These are phyloP conservation scores for Pythium insidiosum DNA, from an alignment of 352 stramenopile species.

Conservation along the genomic window DNA sequence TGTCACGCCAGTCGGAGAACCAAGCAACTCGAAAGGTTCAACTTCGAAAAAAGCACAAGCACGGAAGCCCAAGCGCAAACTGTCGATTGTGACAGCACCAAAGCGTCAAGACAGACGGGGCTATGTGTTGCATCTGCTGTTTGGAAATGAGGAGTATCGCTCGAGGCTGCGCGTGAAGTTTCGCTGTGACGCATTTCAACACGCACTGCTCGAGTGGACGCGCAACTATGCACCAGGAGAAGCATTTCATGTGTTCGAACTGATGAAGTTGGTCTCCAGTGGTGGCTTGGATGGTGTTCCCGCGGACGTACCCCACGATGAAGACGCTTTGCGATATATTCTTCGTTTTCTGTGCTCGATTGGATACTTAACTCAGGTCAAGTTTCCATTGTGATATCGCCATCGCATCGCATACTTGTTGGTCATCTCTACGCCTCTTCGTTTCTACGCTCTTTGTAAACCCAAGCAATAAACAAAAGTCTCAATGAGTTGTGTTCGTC, in stretches of 20 bases:
- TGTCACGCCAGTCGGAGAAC: neutral
- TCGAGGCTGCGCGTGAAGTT: slow-evolving; percentile 41
- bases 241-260: slow-evolving; percentile 21
- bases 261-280: slow-evolving; percentile 13
- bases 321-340: too few relatives aligned
- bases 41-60: slow-evolving; percentile 23
- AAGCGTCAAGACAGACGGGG: too few relatives aligned
- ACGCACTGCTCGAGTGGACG: slow-evolving; percentile 46
- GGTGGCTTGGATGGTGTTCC: too few relatives aligned
- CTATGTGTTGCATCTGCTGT: slow-evolving; percentile 31
- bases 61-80: slow-evolving; percentile 33
- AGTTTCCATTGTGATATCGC: slow-evolving; percentile 10
- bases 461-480: too few relatives aligned
- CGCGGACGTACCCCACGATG: too few relatives aligned
- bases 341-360: slow-evolving; percentile 42
- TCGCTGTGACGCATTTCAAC: slow-evolving; percentile 33
- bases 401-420: too few relatives aligned
- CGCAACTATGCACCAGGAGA: slow-evolving; percentile 13
- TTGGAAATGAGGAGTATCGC: slow-evolving; percentile 17
- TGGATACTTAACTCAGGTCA: slow-evolving; percentile 34
- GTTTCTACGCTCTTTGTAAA: too few relatives aligned
- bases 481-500: neutral
- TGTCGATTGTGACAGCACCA: too few relatives aligned
- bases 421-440: too few relatives aligned
- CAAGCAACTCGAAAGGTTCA: neutral